Evolutionary conservation across 1,284 basidiomycete species (phyloP).

Genomic region (Apiotrichum laibachii): DNA sequence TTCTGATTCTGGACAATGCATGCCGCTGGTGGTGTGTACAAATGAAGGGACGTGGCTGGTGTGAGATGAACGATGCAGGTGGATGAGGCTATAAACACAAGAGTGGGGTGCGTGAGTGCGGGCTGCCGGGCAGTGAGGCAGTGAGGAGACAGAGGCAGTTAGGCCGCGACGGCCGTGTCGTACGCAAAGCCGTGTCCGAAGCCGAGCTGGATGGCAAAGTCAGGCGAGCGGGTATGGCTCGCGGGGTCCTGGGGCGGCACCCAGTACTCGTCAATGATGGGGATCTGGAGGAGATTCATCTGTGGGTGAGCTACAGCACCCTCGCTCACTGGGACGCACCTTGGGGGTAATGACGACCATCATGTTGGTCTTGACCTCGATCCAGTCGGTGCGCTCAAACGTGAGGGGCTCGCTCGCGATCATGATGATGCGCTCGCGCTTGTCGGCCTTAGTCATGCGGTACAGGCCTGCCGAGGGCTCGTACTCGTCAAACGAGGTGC

Average conservation of each 20-base stretch:
- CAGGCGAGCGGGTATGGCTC: constrained; percentile 38
- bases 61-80: no score
- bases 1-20: no score
- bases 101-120: not conserved
- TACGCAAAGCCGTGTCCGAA: constrained; percentile 36
- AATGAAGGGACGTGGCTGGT: no score
- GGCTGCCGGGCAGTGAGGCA: not conserved
- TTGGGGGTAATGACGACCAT: constrained; percentile 87
- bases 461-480: constrained; percentile 74
- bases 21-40: no score
- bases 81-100: no score
- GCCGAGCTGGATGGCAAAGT: constrained; percentile 48
- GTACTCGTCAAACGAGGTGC: constrained; percentile 90
- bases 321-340: constrained; percentile 52
- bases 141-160: not conserved
- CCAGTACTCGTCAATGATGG: constrained; percentile 82
- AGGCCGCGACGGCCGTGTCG: constrained; percentile 11
- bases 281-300: constrained; percentile 87
- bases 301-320: constrained; percentile 23
- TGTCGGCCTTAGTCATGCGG: constrained; percentile 93
- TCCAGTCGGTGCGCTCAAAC: constrained; percentile 67
- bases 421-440: constrained; percentile 82
- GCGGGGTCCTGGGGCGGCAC: constrained; percentile 59
- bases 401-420: constrained; percentile 89
- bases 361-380: constrained; percentile 93